Evolutionary conservation across 495 filamentous ascomycete genomes (phyloP), one percentile per base, ranked within the genome.

Genomic region (Penicillium salamii): DNA sequence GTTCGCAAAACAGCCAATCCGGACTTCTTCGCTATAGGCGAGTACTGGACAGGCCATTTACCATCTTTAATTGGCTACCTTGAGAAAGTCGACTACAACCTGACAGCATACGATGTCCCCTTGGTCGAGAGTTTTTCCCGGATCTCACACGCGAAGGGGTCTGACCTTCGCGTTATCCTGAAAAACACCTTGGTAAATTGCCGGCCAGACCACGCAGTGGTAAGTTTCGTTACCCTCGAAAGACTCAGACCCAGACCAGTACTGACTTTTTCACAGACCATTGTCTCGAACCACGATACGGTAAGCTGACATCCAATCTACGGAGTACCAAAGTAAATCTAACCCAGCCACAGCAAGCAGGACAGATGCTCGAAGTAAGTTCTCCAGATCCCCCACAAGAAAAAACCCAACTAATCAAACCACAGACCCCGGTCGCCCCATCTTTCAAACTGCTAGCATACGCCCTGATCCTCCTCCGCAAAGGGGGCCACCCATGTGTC

Each of bases 1-100:
- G 53, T 89, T 23, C 71, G 82, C 19, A 53, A 69, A 12, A 56
- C 65, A 0, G 65, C 76, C 31, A 78, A 78, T 9, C 54, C 66
- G 0, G 69, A 80, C 7, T 83, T 79, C 66, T 88, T 88, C 56
- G 69, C 87, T 15, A 84, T 91, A 7, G 86, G 84, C 21, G 88
- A 90, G 57, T 89, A 84, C 58, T 90, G 86, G 87, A 76, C 78
- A 43, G 81, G 78, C 18, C 76, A 85, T 49, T 58, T 77, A 1
- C 56, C 75, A 12, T 68, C 73, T 24, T 74, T 90, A 49, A 54
- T 69, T 0, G 62, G 69, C 5, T 89, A 84, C 57, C 67, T 90
- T 24, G 74, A 83, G 17, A 66, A 72, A 29, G 80, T 87, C 69
- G 60, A 78, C 33, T 70, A 83, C 41, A 71, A 76, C 24, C 71